Base-by-base conservation (phyloP, 1,139 yeast species). In the Trichomonascaceae sp. region DNA sequence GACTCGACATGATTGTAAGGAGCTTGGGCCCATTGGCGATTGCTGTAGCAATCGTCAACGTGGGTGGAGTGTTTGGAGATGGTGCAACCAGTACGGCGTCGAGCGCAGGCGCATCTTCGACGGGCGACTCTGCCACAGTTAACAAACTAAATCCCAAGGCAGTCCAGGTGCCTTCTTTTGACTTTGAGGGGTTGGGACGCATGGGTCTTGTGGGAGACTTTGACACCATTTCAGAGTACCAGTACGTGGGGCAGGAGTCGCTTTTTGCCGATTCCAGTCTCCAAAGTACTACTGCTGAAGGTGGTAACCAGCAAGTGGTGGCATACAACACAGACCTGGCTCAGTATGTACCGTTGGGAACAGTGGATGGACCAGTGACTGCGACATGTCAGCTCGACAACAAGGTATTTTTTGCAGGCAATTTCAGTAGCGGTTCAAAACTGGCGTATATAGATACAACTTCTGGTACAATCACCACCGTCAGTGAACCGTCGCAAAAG, bases 131-230 rank as follows among this genome's bases (percentile, higher is more conserved):
- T 8, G 22, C 35, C 4, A 3, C 32, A 9, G 26, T 26, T 4
- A 15, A 30, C 9, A 16, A 25, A 4, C n/a, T 34, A 16, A 13
- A 23, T 5, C 32, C 31, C 6, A 37, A 47, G 27, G 28, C 42
- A 9, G 51, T 52, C n/a, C 36, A 37, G 16, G 39, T 43, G 25
- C 60, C 60, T 3, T 33, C 41, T 15, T 41, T 57, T 17, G 42
- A 53, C 32, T 38, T 42, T 11, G 40, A 38, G 13, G 33, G 40
- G 14, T 42, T 59, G n/a, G 66, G 67, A 5, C 43, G 62, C 37
- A 57, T 82, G 32, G 76, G 78, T 4, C 46, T 81, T 13, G 65
- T 79, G 33, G 95, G 94, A 6, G 59, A 65, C 28, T 78, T 72
- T 45, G 69, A 71, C 39, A 74, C 77, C 13, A 51, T 78, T 18